Conservation (phyloP, 495 filamentous ascomycete species). For the Neurospora africana region DNA sequence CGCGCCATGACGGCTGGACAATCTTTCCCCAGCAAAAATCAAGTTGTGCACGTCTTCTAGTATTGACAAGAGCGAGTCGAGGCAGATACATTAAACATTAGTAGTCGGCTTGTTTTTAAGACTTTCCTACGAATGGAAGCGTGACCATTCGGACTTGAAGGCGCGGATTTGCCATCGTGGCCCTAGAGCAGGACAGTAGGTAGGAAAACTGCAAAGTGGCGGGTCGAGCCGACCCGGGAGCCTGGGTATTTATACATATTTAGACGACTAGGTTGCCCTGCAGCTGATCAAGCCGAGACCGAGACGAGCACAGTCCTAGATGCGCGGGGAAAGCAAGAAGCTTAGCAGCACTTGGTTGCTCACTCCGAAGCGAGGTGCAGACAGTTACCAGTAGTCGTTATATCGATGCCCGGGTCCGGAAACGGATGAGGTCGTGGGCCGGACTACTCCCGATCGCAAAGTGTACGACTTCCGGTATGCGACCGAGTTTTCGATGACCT, state of each 20-base stretch:
- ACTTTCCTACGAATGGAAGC: not conserved
- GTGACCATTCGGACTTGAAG: not conserved
- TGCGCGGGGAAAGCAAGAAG: not conserved
- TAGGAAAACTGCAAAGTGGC: not conserved
- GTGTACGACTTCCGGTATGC: not conserved
- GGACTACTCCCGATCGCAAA: not conserved
- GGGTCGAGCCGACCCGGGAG: not conserved
- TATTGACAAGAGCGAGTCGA: not conserved
- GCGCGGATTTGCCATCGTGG: not conserved
- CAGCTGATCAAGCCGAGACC: not conserved
- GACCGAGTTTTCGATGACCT: not conserved
- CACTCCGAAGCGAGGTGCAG: not conserved
- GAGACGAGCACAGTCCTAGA: not conserved
- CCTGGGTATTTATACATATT: not conserved
- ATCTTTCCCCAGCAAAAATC: not conserved
- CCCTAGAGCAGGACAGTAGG: not conserved
- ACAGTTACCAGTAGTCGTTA: not conserved
- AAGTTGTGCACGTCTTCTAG: not conserved
- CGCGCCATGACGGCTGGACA: not conserved
- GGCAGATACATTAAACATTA: not conserved
- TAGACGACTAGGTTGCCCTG: not conserved
- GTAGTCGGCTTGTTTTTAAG: not conserved
- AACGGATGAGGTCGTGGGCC: not conserved
- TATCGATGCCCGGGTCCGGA: not conserved
- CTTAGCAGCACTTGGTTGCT: not conserved